Evolutionary conservation across 345 rosid species (phyloP), one percentile per base, ranked within the genome.

Genomic region (Lepidium sativum): DNA sequence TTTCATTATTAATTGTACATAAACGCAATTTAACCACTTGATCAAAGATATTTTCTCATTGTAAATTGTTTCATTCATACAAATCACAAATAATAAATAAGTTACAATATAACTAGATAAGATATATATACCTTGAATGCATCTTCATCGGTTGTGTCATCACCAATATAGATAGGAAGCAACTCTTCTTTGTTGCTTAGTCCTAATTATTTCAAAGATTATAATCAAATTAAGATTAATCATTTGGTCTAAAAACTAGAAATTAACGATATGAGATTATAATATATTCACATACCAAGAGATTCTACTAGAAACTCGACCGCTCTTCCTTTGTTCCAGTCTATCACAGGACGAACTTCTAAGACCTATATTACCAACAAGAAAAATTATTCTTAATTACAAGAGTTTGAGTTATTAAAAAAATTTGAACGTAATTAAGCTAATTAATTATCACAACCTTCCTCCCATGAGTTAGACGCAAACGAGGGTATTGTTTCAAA

Each of bases 281-380:
- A 27, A 59, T 84, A 80, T 38, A 53, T 83, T 27, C 31, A 27
- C 31, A 27, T 0, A 92, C 96, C 97, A 6, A 90, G 92, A 66
- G 96, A 84, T 55, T 90, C 95, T 10, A 94, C 86, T 57, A 94
- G 75, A 77, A 94, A 94, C 64, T 89, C 87, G 16, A 90, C 96
- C 16, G 96, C 99, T 81, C 84, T 86, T 54, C 99, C 99, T 77
- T 90, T 94, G 57, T 90, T 81, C 99, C 99, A 90, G 56, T 90
- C 86, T 55, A 94, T 88, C 72, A 70, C 80, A 52, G 97, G 99
- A 77, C 99, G 97, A 78, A 94, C 74, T 79, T 90, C 99, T 78
- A 94, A 88, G 78, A 94, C 99, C 98, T 92, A 47, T 18, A 58
- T 31, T 37, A 38, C 37, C 33, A 66, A 58, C 18, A 47, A 35